Base-by-base conservation (phyloP, 306 rosid species). In the Hylodesmum podocarpum region DNA sequence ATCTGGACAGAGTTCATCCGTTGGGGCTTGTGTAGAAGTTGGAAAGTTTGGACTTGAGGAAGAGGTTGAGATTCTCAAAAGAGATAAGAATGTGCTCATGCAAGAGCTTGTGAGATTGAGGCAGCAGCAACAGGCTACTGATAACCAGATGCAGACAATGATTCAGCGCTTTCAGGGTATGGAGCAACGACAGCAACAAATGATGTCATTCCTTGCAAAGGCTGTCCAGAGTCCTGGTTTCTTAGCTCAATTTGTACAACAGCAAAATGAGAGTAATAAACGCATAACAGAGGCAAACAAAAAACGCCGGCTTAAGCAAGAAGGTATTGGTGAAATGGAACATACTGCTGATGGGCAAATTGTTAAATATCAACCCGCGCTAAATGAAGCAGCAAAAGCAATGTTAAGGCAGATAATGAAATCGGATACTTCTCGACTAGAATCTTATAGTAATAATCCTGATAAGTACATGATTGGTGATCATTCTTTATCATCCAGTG, bases 151-250 rank as follows among this genome's bases (percentile, higher is more conserved):
- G 81, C 96, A 91, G 87, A 44, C 92, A 55, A 86, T 91, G 93
- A 87, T 88, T 70, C 90, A 88, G 79, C 94, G 94, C 78, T 82
- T 94, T 75, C 97, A 90, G 59, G 96, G 92, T 28, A 94, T 94
- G 98, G 98, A 94, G 83, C 97, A 94, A 79, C 86, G 97, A 68
- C 98, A 94, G 69, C 98, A 94, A 64, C 96, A 94, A 79, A 90
- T 94, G 94, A 91, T 94, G 97, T 91, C 98, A 34, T 94, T 94
- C 77, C 88, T 94, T 40, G 98, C 97, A 19, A 94, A 90, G 88
- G 97, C 97, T 50, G 87, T 94, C 75, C 96, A 91, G 82, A 91
- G 96, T 75, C 97, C 98, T 65, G 90, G 97, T 58, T 91, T 94
- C 80, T 82, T 94, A 77, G 89, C 97, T 71, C 98, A 94, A 51